Evolutionary conservation across 2,329 filamentous ascomycete species (phyloP), one percentile per base, ranked within the genome.

Genomic region (Tetracladium maxilliforme): DNA sequence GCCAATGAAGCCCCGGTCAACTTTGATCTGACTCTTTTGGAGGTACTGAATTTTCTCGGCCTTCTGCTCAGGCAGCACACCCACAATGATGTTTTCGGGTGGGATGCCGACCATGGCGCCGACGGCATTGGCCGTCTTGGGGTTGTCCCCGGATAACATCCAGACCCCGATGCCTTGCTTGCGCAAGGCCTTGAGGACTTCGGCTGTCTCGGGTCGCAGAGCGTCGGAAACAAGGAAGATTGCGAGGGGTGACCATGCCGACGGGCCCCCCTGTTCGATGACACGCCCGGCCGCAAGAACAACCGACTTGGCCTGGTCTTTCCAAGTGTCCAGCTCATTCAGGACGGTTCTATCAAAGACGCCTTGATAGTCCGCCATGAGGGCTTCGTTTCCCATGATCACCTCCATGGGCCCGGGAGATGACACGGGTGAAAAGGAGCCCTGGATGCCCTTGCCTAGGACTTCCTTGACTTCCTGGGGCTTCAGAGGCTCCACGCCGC

Each of bases 61-160:
- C 51, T 94, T 94, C 37, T 90, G 67, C 11, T 76, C 72, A 0
- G 87, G 86, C 8, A 93, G 67, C 5, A 93, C 83, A 34, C 82
- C 82, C 8, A 86, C 83, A 33, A 92, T 79, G 35, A 94, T 75
- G 43, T 92, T 80, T 27, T 59, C 53, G 1, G 58, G 41, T 0
- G 70, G 64, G 34, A 94, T 93, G 13, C 81, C 81, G 11, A 93
- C 61, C 40, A 70, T 69, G 3, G 61, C 53, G 2, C 79, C 86
- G 4, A 94, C 81, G 0, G 83, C 82, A 11, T 64, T 59, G 3
- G 86, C 86, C 1, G 86, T 94, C n/a, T 59, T 72, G n/a, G 60
- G 55, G 42, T 93, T 93, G 54, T 94, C 86, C 16, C 86, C 86
- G 0, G 83, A 92, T 19, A 93, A 72, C 82, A 94, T 92, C 71